Percentiles rank a stretch among this genome's conserved stretches.
Evolutionary conservation across 441 rosid genomes (phyloP).

Genomic region (Rhodomyrtus psidioides): DNA sequence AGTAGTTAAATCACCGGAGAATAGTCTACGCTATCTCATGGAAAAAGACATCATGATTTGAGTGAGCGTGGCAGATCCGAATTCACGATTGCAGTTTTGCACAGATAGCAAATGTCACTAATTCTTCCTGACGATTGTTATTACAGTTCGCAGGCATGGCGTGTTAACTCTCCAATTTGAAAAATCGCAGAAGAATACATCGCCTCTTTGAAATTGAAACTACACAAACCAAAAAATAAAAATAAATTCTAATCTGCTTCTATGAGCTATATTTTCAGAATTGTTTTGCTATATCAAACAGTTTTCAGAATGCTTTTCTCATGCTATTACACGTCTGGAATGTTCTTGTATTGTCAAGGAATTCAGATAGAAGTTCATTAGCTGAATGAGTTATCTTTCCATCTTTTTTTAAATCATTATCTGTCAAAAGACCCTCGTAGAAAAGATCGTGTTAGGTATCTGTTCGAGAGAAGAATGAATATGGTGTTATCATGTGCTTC

Average conservation of each 20-base stretch:
- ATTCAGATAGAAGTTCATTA: background rate
- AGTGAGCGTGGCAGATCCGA: background rate
- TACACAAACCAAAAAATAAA: rapidly evolving
- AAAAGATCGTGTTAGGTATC: background rate
- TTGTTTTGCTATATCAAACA: background rate
- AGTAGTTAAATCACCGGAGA: background rate
- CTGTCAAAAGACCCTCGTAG: background rate
- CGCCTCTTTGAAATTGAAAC: background rate
- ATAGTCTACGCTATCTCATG: background rate
- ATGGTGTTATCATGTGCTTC: background rate
- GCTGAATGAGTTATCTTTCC: background rate
- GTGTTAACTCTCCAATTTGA: background rate
- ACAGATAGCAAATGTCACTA: background rate
- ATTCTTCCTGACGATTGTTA: rapidly evolving
- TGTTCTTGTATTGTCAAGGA: background rate
- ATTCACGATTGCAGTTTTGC: rapidly evolving
- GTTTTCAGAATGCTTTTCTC: background rate
- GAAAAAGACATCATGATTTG: background rate
- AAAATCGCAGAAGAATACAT: background rate
- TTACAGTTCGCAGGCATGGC: background rate
- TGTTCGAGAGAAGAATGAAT: background rate
- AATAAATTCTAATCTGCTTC: background rate
- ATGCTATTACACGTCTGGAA: background rate
- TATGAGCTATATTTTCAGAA: background rate
- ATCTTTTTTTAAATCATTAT: background rate